phyloP scores from a whole-genome alignment of 116 monocot species.

The Dioscorea cayenensis region DNA sequence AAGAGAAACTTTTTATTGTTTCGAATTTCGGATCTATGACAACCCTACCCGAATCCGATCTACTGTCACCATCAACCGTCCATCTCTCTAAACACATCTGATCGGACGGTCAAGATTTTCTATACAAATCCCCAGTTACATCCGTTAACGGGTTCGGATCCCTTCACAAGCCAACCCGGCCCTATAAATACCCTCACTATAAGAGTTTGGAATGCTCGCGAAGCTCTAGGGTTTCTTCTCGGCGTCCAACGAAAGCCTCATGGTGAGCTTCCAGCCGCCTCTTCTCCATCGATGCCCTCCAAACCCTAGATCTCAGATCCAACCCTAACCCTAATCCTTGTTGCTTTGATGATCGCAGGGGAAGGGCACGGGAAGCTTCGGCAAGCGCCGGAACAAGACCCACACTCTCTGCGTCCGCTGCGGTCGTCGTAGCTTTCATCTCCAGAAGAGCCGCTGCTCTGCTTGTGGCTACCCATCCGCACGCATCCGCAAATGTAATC shows the following conservation, averaged over 20 bases:
- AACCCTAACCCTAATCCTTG: not conserved
- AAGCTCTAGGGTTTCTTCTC: conserved; percentile 3
- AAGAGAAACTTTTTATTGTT: too few relatives aligned
- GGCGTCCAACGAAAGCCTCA: not conserved
- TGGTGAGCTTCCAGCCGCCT: conserved; percentile 3
- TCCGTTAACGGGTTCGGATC: too few relatives aligned
- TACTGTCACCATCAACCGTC: too few relatives aligned
- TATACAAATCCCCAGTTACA: too few relatives aligned
- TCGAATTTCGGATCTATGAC: not conserved
- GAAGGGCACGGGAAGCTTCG: conserved; percentile 62
- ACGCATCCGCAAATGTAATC: conserved; percentile 49
- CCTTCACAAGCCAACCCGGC: too few relatives aligned
- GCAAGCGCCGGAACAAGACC: conserved; percentile 61
- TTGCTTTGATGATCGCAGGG: conserved; percentile 16
- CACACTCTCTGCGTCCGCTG: conserved; percentile 61
- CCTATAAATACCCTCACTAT: too few relatives aligned
- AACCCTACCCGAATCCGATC: too few relatives aligned
- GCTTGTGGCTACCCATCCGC: conserved; percentile 55
- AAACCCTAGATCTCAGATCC: not conserved
- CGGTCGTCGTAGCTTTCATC: conserved; percentile 52
- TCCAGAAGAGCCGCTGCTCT: conserved; percentile 53
- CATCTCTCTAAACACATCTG: too few relatives aligned
- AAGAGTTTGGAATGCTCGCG: not conserved
- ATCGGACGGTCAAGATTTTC: too few relatives aligned
- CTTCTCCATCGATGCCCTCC: too few relatives aligned